phyloP scores from a whole-genome alignment of 139 green algal species.

The Tetraselmis striata region DNA sequence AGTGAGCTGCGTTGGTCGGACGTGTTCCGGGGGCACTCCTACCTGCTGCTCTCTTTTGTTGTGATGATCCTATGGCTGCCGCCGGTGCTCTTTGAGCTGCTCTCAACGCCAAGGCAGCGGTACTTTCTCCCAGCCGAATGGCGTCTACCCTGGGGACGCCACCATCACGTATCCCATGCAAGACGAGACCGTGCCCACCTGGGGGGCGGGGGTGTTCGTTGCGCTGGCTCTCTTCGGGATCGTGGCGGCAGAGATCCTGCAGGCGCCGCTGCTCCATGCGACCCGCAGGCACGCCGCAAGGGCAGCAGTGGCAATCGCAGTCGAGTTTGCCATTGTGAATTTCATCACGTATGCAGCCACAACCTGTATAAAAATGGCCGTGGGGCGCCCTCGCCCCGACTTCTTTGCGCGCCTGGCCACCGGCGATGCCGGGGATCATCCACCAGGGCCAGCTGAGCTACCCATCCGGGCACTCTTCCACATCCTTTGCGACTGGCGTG shows the following conservation, averaged over 20 bases:
- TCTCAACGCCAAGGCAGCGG: background rate
- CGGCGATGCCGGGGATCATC: background rate
- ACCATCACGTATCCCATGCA: background rate
- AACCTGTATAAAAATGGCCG: background rate
- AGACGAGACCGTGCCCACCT: background rate
- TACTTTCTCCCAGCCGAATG: background rate
- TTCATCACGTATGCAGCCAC: background rate
- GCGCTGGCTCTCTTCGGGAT: background rate
- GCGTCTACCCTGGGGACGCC: background rate
- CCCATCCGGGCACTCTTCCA: background rate
- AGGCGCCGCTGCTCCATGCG: background rate
- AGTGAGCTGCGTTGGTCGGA: background rate
- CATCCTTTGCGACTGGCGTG: background rate
- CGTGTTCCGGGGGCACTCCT: background rate
- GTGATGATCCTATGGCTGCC: background rate
- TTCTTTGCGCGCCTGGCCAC: background rate
- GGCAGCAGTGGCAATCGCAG: background rate
- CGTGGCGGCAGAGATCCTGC: background rate
- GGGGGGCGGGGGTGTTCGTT: background rate
- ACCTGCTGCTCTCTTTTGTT: background rate
- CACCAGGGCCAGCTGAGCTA: background rate
- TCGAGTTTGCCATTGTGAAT: background rate
- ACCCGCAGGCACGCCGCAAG: background rate
- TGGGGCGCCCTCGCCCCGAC: background rate
- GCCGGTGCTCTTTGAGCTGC: background rate